phyloP scores from a whole-genome alignment of 768 basidiomycete genomes.

The Crepidotus variabilis region DNA sequence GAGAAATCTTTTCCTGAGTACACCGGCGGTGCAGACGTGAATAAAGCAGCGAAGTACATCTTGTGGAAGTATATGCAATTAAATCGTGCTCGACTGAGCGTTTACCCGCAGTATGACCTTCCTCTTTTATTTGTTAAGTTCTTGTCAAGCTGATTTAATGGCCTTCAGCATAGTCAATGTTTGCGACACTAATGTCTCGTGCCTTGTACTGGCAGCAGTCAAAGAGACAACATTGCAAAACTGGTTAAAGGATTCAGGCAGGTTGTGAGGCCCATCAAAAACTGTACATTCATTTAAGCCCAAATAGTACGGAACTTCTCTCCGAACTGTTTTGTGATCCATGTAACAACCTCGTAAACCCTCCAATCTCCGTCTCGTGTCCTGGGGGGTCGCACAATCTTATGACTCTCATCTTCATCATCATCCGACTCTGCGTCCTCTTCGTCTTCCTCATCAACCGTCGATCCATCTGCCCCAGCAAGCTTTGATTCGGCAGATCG shows the following conservation, averaged over 20 bases:
- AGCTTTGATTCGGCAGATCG: too few species aligned
- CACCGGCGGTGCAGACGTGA: constrained; percentile 84
- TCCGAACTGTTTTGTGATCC: too few species aligned
- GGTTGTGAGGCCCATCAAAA: too few species aligned
- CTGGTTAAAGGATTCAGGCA: constrained; percentile 81
- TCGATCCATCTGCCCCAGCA: too few species aligned
- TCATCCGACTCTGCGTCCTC: too few species aligned
- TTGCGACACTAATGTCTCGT: constrained; percentile 82
- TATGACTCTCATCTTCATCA: too few species aligned
- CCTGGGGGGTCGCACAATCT: too few species aligned
- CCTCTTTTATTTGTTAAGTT: constrained; percentile 16
- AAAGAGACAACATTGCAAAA: constrained; percentile 94
- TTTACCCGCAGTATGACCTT: constrained; percentile 92
- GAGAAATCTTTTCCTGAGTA: constrained; percentile 85
- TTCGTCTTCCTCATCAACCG: too few species aligned
- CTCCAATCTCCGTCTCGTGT: too few species aligned
- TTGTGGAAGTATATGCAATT: constrained; percentile 94
- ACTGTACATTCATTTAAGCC: background rate
- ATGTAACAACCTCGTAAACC: too few species aligned
- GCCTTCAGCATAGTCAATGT: constrained; percentile 52
- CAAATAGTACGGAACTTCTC: too few species aligned
- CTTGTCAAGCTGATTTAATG: background rate
- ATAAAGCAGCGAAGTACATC: constrained; percentile 93
- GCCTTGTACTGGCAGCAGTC: constrained; percentile 80
- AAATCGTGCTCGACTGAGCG: constrained; percentile 76